Conservation (phyloP, 768 basidiomycete genomes). For the Cystobasidium tubakii region DNA sequence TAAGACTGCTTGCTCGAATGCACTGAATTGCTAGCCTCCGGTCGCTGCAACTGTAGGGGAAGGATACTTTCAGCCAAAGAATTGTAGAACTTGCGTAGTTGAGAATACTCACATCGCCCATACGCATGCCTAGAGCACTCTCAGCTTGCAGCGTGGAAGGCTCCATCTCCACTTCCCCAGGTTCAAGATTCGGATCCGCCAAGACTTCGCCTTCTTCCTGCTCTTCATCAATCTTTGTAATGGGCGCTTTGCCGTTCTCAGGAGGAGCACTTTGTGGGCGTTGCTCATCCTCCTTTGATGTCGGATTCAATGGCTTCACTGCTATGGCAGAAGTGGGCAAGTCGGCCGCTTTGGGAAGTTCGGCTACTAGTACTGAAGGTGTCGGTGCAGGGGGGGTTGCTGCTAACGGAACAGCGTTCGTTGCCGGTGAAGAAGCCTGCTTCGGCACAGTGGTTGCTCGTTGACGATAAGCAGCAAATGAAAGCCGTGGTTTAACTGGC, state of each 20-base stretch:
- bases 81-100: neutral
- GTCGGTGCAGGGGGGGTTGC: neutral
- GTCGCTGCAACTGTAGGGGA: neutral
- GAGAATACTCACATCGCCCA: neutral
- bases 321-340: no score
- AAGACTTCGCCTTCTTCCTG: constrained; percentile 22
- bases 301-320: neutral
- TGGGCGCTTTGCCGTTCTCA: neutral
- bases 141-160: neutral
- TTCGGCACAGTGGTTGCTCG: neutral
- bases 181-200: constrained; percentile 17
- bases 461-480: constrained; percentile 28
- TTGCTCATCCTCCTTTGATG: neutral
- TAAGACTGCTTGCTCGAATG: neutral
- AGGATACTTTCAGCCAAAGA: neutral
- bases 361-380: neutral
- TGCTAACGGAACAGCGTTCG: neutral
- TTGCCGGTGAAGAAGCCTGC: neutral
- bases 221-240: neutral
- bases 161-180: constrained; percentile 17
- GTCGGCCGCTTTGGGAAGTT: no score
- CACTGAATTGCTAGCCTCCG: neutral
- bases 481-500: constrained; percentile 9
- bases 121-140: neutral
- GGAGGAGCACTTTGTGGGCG: neutral